Evolutionary conservation across 2,329 filamentous ascomycete genomes (phyloP), one percentile per base, ranked within the genome.

Genomic region (Botrytis medusae): DNA sequence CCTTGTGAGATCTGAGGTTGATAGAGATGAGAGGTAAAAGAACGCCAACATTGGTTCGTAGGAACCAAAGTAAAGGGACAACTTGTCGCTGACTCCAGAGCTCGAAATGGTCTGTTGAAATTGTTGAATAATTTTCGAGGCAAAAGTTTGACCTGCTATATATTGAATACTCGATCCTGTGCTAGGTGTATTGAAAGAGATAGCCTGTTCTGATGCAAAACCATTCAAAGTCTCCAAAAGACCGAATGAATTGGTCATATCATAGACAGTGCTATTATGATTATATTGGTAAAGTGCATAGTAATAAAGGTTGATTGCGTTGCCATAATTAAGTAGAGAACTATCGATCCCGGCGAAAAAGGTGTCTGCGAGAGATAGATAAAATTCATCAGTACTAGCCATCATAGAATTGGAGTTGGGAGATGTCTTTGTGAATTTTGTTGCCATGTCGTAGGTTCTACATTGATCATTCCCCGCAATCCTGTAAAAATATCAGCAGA

Each of bases 171-270:
- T 74, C 25, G 73, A 69, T 0, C 84, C 83, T 72, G 90, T 90
- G 79, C 88, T 90, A 20, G 89, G 87, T 12, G 91, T 86, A 79
- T 91, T 89, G 40, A 83, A 81, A 70, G 81, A 79, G 79, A 87
- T 91, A 83, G 96, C 90, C 80, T 94, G 89, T 29, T 83, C 82
- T 75, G 90, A 87, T 69, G 94, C 94, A 34, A 95, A 87, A 7
- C 83, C n/a, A 32, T 84, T 73, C 85, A 84, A 51, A 95, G 86
- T 74, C 88, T 84, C 67, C 80, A 79, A 51, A 92, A 20, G 82
- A 82, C 18, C 78, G 75, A 18, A 81, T 82, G 20, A 78, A 75
- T n/a, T 85, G 86, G 69, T 4, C 92, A 79, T 2, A 77, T 77
- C 0, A n/a, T 69, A 65, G 9, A 86, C 81, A 1, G 84, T 84